A percentile compares a stretch with the other conserved stretches of the same genome.
These are phyloP conservation scores for Bryopsis sp. DNA, from an alignment of 139 green algal genomes.

Conservation along the genomic window DNA sequence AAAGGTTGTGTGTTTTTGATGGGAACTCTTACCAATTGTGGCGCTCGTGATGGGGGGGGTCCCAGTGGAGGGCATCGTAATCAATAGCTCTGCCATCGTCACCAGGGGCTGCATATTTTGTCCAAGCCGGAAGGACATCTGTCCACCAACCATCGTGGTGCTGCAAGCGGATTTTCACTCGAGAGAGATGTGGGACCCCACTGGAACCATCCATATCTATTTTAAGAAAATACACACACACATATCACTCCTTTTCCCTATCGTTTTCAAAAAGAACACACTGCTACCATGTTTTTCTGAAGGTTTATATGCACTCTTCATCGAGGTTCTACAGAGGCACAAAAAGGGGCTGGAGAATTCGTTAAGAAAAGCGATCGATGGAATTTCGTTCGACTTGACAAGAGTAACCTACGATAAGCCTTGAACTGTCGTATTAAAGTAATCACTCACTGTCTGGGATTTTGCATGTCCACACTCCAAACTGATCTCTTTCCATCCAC, in stretches of 20 bases:
- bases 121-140: constrained; percentile 85
- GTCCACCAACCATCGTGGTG: constrained; percentile 49
- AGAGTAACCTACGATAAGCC: background rate
- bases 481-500: constrained; percentile 64
- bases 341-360: too few species aligned
- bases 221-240: too few species aligned
- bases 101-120: constrained; percentile 51
- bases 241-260: too few species aligned
- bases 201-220: too few species aligned
- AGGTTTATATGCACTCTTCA: too few species aligned
- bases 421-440: background rate
- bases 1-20: too few species aligned
- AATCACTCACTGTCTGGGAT: constrained; percentile 49
- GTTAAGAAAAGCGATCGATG: too few species aligned
- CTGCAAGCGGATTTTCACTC: constrained; percentile 76
- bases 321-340: too few species aligned
- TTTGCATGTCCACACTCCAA: constrained; percentile 64
- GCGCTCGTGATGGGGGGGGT: constrained; percentile 57
- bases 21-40: constrained; percentile 34
- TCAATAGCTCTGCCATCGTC: background rate
- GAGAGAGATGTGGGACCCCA: constrained; percentile 69
- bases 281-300: too few species aligned
- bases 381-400: background rate
- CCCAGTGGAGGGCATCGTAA: constrained; percentile 92
- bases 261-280: too few species aligned